Conservation (phyloP, 1,139 yeast genomes). For the Pneumocystis sp. region DNA sequence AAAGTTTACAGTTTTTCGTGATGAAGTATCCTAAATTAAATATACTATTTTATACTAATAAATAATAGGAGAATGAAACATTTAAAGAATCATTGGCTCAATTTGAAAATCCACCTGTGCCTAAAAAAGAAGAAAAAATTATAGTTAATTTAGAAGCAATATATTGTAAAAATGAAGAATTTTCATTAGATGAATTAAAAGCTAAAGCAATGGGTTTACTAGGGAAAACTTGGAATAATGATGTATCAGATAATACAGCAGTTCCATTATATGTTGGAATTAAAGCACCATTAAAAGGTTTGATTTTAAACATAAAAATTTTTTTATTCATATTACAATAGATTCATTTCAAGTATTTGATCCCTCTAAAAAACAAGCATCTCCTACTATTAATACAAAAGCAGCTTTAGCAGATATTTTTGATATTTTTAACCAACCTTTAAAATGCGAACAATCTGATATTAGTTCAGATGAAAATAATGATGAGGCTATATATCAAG, state of each 20-base stretch:
- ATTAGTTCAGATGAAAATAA: constrained; percentile 12
- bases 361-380: constrained; percentile 16
- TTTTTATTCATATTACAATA: background rate
- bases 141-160: constrained; percentile 35
- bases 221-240: background rate
- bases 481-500: constrained; percentile 17
- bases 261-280: background rate
- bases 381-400: constrained; percentile 65
- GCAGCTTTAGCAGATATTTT: constrained; percentile 64
- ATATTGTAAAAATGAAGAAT: constrained; percentile 35
- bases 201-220: constrained; percentile 31
- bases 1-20: constrained; percentile 11
- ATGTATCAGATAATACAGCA: background rate
- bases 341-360: background rate
- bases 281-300: background rate
- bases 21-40: constrained; percentile 1
- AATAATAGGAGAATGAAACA: background rate
- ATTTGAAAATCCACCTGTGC: background rate
- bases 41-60: background rate
- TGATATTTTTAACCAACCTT: constrained; percentile 60
- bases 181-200: constrained; percentile 48
- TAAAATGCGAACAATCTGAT: constrained; percentile 20
- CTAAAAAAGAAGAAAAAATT: constrained; percentile 43
- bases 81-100: background rate
- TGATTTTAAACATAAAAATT: background rate